Evolutionary conservation across 805 yeast species (phyloP).

Genomic region (Candida argentea): DNA sequence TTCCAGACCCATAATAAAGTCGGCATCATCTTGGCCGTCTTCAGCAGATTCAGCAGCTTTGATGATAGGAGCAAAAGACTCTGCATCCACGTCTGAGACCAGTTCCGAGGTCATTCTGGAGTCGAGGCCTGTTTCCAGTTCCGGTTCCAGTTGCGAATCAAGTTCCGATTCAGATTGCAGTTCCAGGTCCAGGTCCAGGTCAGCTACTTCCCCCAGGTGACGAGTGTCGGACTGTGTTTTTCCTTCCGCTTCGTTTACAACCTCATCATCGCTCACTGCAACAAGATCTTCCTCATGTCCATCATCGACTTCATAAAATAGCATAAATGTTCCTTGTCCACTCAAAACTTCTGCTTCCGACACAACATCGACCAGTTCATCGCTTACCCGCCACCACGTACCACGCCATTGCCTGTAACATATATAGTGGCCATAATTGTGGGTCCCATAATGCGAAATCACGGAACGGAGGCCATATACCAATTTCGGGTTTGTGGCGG

Average conservation of each 20-base stretch:
- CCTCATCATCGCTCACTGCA: slow-evolving; percentile 1
- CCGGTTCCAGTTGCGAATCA: no score
- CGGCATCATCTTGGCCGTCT: slow-evolving; percentile 2
- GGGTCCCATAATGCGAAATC: slow-evolving; percentile 90
- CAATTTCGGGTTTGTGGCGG: slow-evolving; percentile 27
- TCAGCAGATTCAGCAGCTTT: slow-evolving; percentile 1
- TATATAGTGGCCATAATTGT: slow-evolving; percentile 95
- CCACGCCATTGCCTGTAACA: slow-evolving; percentile 76
- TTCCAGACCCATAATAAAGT: slow-evolving; percentile 5
- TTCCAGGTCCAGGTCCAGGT: no score
- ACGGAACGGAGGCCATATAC: slow-evolving; percentile 73
- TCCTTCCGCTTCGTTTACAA: slow-evolving; percentile 1
- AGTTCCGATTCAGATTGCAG: no score
- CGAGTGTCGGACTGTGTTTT: neutral
- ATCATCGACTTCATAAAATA: slow-evolving; percentile 61
- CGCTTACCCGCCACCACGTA: slow-evolving; percentile 93
- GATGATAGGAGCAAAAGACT: no score
- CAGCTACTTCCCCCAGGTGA: no score
- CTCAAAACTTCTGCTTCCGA: slow-evolving; percentile 70
- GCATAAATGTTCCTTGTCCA: slow-evolving; percentile 85
- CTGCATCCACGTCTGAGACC: no score
- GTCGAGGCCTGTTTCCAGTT: no score
- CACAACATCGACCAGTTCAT: slow-evolving; percentile 75
- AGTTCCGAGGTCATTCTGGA: no score
- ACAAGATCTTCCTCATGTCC: slow-evolving; percentile 13